Base-by-base conservation (phyloP, 1,139 yeast genomes). In the Yamadazyma kanchanaburiensis region DNA sequence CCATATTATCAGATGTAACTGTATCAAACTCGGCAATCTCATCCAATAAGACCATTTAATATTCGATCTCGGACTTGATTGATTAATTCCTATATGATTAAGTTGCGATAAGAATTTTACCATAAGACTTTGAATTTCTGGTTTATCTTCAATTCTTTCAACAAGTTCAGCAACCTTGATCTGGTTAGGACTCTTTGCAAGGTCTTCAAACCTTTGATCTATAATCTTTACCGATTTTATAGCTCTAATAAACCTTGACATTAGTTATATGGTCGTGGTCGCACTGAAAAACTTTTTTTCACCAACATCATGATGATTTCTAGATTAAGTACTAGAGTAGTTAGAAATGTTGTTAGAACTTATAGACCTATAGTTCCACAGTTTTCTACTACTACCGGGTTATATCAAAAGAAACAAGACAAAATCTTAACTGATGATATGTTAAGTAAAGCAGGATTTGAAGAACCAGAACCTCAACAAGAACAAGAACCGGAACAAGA, bases 401-500 rank as follows among this genome's bases (percentile, higher is more conserved):
- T n/a, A n/a, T n/a, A 18, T 12, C 31, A 32, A 22, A 29, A 28
- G 22, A 28, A 35, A 24, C 28, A 27, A 10, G 37, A 35, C 10
- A 41, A 40, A 16, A 74, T 88, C 46, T 67, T 88, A 41, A 80
- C 84, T 24, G 96, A 88, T 38, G 96, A 88, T 49, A 49, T 88
- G 48, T 69, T 88, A 40, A 81, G 83, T 18, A 77, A 80, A 49
- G 95, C 95, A 7, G 96, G 96, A 25, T 77, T 88, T 39, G 94
- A 68, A 30, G 70, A 64, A 14, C 49, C 43, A 12, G 42, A 33
- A n/a, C 25, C 31, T 17, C 21, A 31, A 15, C 13, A 23, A 10
- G 22, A 25, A 31, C 31, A 35, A 45, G 34, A 32, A 24, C 26
- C 25, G 20, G 33, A 32, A 25, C 30, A 27, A n/a, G 43, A 36